Evolutionary conservation across 2,329 filamentous ascomycete species (phyloP), one percentile per base, ranked within the genome.

Genomic region (Fusarium devonianum): DNA sequence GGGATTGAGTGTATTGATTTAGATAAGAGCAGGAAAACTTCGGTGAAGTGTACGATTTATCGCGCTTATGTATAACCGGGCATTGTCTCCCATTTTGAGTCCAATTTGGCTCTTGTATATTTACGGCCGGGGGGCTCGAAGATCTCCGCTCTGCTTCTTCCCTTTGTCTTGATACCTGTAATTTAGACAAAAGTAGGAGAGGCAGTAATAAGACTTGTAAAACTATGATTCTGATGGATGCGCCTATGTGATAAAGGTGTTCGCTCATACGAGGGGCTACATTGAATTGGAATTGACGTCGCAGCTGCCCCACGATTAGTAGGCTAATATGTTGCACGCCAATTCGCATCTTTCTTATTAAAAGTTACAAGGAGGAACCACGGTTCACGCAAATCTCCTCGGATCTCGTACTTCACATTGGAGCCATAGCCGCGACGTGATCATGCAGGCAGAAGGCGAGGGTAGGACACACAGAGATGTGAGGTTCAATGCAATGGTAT

Each of bases 131-230:
- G 56, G 63, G 64, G 58, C 59, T 67, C 63, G 65, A 67, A 69
- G 62, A 74, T 73, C 70, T 74, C 71, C 71, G 65, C 73, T 75
- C 66, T 71, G 66, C 65, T 74, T 75, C 71, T 69, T 65, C 65
- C 64, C 60, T 46, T 56, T 72, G 69, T 73, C 69, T 71, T 69
- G 59, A 68, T 61, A 61, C 60, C 68, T 71, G 69, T 69, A 73
- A 65, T 67, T 60, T 66, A 65, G 57, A 61, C 61, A 56, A 63
- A 49, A 56, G 8, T 53, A 58, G 62, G 54, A 52, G 62, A 61
- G 56, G 62, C 62, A 69, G 67, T 63, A 63, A 68, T 67, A 59
- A 68, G 53, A 60, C 37, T 59, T 61, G 60, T 67, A 64, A 62
- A 63, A 65, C 38, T 62, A 62, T 35, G 22, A 50, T 12, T 21